A percentile compares a stretch with the other conserved stretches of the same genome.
phyloP scores from a whole-genome alignment of 495 filamentous ascomycete species.

The Penicillium canariense region DNA sequence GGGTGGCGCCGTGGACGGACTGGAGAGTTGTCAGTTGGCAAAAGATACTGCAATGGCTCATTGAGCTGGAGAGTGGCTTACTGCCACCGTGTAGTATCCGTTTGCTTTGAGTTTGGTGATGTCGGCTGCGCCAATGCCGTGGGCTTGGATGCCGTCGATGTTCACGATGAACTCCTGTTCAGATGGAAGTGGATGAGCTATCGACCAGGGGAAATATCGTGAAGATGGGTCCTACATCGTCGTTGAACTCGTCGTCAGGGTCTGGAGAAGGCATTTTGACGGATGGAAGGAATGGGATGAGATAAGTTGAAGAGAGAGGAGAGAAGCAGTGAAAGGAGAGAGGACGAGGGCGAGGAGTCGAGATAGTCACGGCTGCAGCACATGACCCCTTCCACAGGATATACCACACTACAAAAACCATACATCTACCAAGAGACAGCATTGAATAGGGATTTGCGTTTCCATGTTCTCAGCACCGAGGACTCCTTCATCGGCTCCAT shows the following conservation, averaged over 20 bases:
- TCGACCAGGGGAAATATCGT: neutral
- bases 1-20: conserved; percentile 66
- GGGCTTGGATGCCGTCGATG: conserved; percentile 70
- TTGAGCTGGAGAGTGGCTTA: conserved; percentile 23
- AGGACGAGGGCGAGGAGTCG: too few species aligned
- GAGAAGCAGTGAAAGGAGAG: conserved; percentile 13
- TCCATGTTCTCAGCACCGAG: conserved; percentile 31
- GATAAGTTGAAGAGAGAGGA: neutral
- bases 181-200: neutral
- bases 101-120: conserved; percentile 71
- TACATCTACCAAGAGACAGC: neutral
- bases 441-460: conserved; percentile 22
- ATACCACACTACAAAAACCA: neutral
- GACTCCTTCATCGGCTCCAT: conserved; percentile 23
- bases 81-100: conserved; percentile 70
- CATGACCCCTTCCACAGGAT: neutral
- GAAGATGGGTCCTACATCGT: conserved; percentile 41
- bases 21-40: conserved; percentile 24
- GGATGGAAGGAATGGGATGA: neutral
- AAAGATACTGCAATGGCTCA: neutral
- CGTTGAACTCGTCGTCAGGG: conserved; percentile 53
- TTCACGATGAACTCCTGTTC: conserved; percentile 62
- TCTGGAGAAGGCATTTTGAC: conserved; percentile 49
- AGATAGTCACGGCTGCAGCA: conserved; percentile 1
- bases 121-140: conserved; percentile 71